Base-by-base conservation (phyloP, 192 early-diverging fungal genomes). In the Phycomyces blakesleeanus region DNA sequence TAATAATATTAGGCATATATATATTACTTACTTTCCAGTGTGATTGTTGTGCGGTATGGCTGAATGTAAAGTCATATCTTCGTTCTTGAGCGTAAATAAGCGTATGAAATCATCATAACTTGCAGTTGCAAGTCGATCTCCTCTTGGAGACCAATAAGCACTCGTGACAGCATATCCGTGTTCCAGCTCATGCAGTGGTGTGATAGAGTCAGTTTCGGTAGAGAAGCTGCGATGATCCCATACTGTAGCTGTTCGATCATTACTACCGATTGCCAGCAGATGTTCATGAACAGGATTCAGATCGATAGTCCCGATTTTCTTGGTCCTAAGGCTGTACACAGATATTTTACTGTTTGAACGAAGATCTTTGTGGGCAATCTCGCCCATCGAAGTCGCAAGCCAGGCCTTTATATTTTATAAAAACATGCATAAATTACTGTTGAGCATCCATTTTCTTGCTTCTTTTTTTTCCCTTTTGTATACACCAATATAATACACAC, bases 111-210 rank as follows among this genome's bases (percentile, higher is more conserved):
- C 76, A 59, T 89, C 86, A 70, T 83, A 89, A 0, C 66, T 74
- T 0, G 83, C 78, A 24, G 78, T 82, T 22, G 80, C 64, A 9
- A 89, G 47, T 44, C 75, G 39, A 20, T 70, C 61, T 49, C 87
- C 87, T 37, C 65, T 72, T 10, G 87, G 87, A 55, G 82, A 82
- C 86, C 86, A 89, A 74, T 80, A 88, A 5, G 83, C 85, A 21
- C 78, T 74, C 9, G 85, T 87, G 0, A 86, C 85, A 26, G 83
- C 70, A 56, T 80, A 76, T 7, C 71, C 40, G 63, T 88, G 83
- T 11, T 69, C 59, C 29, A 81, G 76, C 20, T 64, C 42, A 10
- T 64, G 59, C 38, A 81, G n/a, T 3, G 67, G 67, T 8, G 83
- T 66, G 9, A 60, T 34, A 27, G 60, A n/a, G n/a, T n/a, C 49